phyloP scores from a whole-genome alignment of 345 rosid genomes.

The Clausena lansium region DNA sequence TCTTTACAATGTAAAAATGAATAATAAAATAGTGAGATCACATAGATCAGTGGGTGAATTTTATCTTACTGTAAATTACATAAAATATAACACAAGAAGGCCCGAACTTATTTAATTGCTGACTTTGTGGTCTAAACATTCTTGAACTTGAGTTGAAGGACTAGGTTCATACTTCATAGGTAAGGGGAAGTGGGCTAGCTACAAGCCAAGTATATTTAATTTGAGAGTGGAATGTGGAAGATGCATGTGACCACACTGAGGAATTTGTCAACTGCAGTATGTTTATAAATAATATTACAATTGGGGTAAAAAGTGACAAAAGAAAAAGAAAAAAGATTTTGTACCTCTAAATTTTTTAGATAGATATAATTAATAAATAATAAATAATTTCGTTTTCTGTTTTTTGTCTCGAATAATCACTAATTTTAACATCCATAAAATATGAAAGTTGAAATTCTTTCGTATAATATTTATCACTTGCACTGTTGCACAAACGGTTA shows the following conservation, averaged over 20 bases:
- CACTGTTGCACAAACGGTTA: not conserved
- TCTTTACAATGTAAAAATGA: too few relatives aligned
- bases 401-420: not conserved
- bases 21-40: too few relatives aligned
- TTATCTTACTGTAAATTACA: too few relatives aligned
- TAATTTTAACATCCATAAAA: not conserved
- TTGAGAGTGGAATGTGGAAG: not conserved
- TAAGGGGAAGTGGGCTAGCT: not conserved
- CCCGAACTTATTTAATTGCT: too few relatives aligned
- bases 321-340: not conserved
- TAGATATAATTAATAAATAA: not conserved
- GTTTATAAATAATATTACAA: not conserved
- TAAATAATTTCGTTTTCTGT: too few relatives aligned
- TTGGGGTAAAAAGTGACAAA: not conserved
- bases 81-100: not conserved
- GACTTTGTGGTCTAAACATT: not conserved
- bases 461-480: not conserved
- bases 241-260: constrained; percentile 2
- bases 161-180: not conserved
- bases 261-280: constrained; percentile 5
- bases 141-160: not conserved
- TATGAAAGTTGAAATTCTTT: constrained; percentile 3
- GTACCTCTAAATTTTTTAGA: not conserved
- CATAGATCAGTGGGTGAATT: too few relatives aligned
- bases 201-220: not conserved